Percentiles rank a stretch among this genome's conserved stretches.
phyloP scores from a whole-genome alignment of 179 eudicot species.

The Beta lomatogona region DNA sequence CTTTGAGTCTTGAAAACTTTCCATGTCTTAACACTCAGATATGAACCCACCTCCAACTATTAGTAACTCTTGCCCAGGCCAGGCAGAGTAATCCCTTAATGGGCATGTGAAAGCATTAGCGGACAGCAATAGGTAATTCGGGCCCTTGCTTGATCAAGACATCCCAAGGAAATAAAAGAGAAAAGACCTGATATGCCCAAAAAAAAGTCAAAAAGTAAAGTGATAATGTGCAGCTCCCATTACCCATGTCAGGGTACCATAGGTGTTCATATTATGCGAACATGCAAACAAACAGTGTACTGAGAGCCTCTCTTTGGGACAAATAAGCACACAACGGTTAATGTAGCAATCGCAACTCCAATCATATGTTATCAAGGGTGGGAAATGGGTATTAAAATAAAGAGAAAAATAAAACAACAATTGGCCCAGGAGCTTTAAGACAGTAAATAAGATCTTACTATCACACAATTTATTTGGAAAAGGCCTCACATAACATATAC shows the following conservation, averaged over 20 bases:
- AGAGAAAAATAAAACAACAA: not conserved
- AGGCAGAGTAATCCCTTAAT: too few species aligned
- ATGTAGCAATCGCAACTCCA: not conserved
- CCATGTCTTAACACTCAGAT: not conserved
- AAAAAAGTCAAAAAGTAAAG: too few species aligned
- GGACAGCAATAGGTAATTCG: too few species aligned
- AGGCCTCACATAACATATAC: conserved; percentile 35
- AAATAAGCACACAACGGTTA: not conserved
- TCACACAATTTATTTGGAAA: not conserved
- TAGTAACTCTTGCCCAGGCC: not conserved
- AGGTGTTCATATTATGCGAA: not conserved
- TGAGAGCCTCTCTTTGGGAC: not conserved
- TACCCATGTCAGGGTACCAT: not conserved
- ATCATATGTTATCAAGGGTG: not conserved
- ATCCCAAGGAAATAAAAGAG: too few species aligned
- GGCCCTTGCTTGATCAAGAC: too few species aligned
- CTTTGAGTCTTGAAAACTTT: not conserved
- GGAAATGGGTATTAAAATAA: not conserved
- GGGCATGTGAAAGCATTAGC: too few species aligned
- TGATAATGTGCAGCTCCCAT: too few species aligned
- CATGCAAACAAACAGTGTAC: not conserved
- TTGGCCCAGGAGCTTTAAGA: not conserved
- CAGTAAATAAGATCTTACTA: not conserved
- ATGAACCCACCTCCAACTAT: not conserved
- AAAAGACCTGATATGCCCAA: too few species aligned